These are phyloP conservation scores for Microbotryum silenes-acaulis DNA, from an alignment of 1,284 basidiomycete genomes.

Conservation along the genomic window DNA sequence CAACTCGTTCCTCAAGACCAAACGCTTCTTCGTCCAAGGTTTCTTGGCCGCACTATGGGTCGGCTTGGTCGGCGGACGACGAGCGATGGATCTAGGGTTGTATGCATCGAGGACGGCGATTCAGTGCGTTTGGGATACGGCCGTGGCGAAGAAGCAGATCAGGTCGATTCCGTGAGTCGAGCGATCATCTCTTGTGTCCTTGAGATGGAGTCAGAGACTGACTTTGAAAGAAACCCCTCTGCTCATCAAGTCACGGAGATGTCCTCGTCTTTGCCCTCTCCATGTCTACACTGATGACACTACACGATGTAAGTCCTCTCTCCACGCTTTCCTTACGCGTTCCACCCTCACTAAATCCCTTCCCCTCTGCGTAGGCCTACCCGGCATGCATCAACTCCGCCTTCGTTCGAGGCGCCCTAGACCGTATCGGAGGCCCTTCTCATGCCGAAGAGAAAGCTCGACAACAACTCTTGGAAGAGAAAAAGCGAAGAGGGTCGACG, in stretches of 20 bases:
- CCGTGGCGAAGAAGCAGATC: not conserved
- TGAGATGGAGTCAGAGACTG: not conserved
- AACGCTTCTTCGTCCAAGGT: conserved; percentile 6
- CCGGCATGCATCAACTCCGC: not conserved
- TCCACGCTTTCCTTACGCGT: not conserved
- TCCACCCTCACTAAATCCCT: not conserved
- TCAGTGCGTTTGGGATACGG: conserved; percentile 5
- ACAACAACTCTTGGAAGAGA: too few species aligned
- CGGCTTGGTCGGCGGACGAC: not conserved
- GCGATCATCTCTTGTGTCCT: too few species aligned
- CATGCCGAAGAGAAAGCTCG: not conserved
- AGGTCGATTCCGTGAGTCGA: conserved; percentile 1
- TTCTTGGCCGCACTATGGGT: conserved; percentile 13
- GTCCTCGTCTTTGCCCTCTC: conserved; percentile 1
- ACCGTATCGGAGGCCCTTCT: not conserved
- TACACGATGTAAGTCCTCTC: not conserved
- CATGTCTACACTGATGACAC: conserved; percentile 2
- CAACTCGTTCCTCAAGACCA: not conserved
- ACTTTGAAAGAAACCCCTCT: not conserved
- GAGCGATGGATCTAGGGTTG: conserved; percentile 1
- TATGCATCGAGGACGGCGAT: conserved; percentile 3
- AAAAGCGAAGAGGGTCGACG: too few species aligned
- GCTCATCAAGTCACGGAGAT: conserved; percentile 2
- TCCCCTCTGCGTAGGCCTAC: not conserved
- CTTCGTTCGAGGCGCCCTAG: not conserved